Conservation (phyloP, 2,329 filamentous ascomycete genomes). For the Aspergillus thermomutatus region DNA sequence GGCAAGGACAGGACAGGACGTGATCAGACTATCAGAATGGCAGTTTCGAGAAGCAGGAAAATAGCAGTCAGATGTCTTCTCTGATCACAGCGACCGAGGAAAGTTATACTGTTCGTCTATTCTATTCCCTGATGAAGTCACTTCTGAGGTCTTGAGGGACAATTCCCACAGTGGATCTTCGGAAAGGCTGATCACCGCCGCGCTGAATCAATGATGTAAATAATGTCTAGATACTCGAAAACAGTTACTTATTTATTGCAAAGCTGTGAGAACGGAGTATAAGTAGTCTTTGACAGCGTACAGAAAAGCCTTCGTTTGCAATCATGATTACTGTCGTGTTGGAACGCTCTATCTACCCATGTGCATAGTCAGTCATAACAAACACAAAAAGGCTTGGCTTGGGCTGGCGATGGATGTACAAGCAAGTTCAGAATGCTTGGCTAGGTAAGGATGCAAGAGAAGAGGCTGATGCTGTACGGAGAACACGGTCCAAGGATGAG, state of each 20-base stretch:
- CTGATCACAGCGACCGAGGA: not conserved
- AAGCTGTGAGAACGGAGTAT: not conserved
- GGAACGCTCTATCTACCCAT: not conserved
- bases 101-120: not conserved
- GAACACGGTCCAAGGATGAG: not conserved
- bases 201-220: constrained; percentile 7
- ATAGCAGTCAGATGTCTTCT: not conserved
- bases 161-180: constrained; percentile 4
- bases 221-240: not conserved
- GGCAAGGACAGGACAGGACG: not conserved
- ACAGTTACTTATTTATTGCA: not conserved
- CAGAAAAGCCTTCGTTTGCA: not conserved
- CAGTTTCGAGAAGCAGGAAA: not conserved
- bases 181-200: constrained; percentile 2
- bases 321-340: not conserved
- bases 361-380: constrained; percentile 6
- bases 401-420: constrained; percentile 3
- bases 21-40: not conserved
- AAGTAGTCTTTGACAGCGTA: not conserved
- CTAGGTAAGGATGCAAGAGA: constrained; percentile 14
- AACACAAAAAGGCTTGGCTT: constrained; percentile 8
- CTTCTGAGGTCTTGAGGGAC: not conserved
- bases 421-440: constrained; percentile 18
- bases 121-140: constrained; percentile 7
- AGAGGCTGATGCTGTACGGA: not conserved